These are phyloP conservation scores for Tieghemostelium lacteum DNA, from an alignment of 78 protist genomes.

Conservation along the genomic window DNA sequence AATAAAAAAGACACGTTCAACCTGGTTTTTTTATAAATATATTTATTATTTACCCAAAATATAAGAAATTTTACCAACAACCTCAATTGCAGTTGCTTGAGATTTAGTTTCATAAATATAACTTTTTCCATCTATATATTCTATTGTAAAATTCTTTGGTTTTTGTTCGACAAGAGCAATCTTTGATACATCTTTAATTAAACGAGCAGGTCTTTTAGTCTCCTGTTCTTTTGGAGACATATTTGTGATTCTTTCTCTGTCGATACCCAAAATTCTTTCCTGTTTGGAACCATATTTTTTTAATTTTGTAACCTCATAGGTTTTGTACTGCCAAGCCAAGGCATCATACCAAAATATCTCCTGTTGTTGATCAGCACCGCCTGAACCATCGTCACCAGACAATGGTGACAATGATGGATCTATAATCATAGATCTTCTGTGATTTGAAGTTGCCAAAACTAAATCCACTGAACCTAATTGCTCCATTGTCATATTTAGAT, in stretches of 20 bases:
- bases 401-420: slow-evolving; percentile 1
- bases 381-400: slow-evolving; percentile 7
- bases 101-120: slow-evolving; percentile 67
- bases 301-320: slow-evolving; percentile 38
- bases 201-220: slow-evolving; percentile 75
- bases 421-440: not conserved
- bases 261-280: slow-evolving; percentile 74
- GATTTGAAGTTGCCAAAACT: not conserved
- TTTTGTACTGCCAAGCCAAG: slow-evolving; percentile 57
- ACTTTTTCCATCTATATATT: slow-evolving; percentile 63
- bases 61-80: slow-evolving; percentile 65
- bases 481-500: slow-evolving; percentile 41
- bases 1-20: not conserved
- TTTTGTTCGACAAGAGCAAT: slow-evolving; percentile 53
- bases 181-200: slow-evolving; percentile 66
- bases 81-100: slow-evolving; percentile 33
- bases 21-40: too few species aligned
- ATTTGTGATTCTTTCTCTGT: slow-evolving; percentile 60
- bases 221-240: slow-evolving; percentile 72
- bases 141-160: slow-evolving; percentile 66
- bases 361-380: not conserved
- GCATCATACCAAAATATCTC: slow-evolving; percentile 74
- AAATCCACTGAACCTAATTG: slow-evolving; percentile 23
- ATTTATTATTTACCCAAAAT: slow-evolving; percentile 35
- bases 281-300: slow-evolving; percentile 73